phyloP scores from a whole-genome alignment of 2,329 filamentous ascomycete genomes.

The Sporothrix curviconia region DNA sequence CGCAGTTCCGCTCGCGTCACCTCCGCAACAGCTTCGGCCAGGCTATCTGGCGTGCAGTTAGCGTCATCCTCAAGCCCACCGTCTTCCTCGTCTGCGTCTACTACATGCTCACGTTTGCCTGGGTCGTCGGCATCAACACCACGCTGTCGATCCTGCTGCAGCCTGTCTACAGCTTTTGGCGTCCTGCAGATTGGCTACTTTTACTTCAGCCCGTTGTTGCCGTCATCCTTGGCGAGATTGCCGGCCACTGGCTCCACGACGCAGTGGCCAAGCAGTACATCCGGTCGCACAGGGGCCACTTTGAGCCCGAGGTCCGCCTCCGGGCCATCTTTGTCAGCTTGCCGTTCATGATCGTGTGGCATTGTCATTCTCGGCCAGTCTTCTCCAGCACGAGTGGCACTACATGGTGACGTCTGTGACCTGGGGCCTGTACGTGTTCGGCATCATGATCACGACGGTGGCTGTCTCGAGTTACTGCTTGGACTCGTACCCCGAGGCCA shows the following conservation, averaged over 20 bases:
- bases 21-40: constrained; percentile 35
- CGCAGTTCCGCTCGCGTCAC: constrained; percentile 31
- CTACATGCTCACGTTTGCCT: constrained; percentile 36
- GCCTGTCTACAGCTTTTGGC: constrained; percentile 44
- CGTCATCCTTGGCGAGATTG: constrained; percentile 45
- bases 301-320: constrained; percentile 52
- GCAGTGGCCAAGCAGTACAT: constrained; percentile 39
- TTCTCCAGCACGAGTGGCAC: constrained; percentile 43
- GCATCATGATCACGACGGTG: constrained; percentile 49
- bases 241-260: constrained; percentile 53
- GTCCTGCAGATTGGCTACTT: constrained; percentile 46
- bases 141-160: constrained; percentile 47
- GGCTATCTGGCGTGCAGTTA: constrained; percentile 33
- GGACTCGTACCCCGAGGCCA: constrained; percentile 48
- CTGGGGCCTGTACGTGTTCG: constrained; percentile 51
- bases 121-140: constrained; percentile 51
- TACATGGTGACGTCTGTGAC: constrained; percentile 43
- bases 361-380: constrained; percentile 47
- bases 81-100: constrained; percentile 32
- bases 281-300: constrained; percentile 40
- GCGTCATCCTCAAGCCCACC: constrained; percentile 34
- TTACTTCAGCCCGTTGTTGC: constrained; percentile 52
- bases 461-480: constrained; percentile 46
- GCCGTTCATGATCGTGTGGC: constrained; percentile 42
- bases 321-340: constrained; percentile 40